phyloP scores from a whole-genome alignment of 192 early-diverging fungal genomes.

The Coemansia sp. region DNA sequence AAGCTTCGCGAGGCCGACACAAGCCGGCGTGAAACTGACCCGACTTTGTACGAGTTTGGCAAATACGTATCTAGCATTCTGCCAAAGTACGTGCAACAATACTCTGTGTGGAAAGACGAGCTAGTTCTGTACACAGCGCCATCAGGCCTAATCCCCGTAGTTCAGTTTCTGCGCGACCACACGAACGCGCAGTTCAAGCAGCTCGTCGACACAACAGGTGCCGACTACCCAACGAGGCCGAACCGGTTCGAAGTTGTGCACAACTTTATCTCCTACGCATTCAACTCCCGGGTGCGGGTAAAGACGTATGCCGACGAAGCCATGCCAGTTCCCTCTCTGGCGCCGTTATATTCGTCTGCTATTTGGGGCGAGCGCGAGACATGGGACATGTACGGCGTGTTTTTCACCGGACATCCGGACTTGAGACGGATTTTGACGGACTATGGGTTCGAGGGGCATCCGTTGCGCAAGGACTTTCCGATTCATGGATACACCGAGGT shows the following conservation, averaged over 20 bases:
- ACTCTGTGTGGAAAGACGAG: slow-evolving; percentile 97
- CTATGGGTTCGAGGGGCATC: slow-evolving; percentile 97
- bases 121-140: slow-evolving; percentile 93
- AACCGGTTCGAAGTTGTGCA: slow-evolving; percentile 99
- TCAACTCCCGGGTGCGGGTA: slow-evolving; percentile 92
- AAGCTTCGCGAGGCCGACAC: slow-evolving; percentile 43
- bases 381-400: slow-evolving; percentile 98
- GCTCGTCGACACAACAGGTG: slow-evolving; percentile 82
- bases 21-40: slow-evolving; percentile 31
- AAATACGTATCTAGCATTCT: slow-evolving; percentile 80
- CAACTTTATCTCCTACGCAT: slow-evolving; percentile 80
- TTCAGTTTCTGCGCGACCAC: slow-evolving; percentile 92
- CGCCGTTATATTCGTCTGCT: slow-evolving; percentile 75
- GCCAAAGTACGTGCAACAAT: slow-evolving; percentile 96
- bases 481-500: slow-evolving; percentile 99
- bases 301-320: slow-evolving; percentile 96
- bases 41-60: slow-evolving; percentile 78
- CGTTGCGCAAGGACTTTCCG: slow-evolving; percentile 97
- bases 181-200: slow-evolving; percentile 91
- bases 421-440: slow-evolving; percentile 94
- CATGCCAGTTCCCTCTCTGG: slow-evolving; percentile 85
- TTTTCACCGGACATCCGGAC: slow-evolving; percentile 95
- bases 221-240: slow-evolving; percentile 85
- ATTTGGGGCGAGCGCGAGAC: slow-evolving; percentile 99
- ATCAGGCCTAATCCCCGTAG: slow-evolving; percentile 69